phyloP scores from a whole-genome alignment of 257 asterid genomes.

The Vinca minor region DNA sequence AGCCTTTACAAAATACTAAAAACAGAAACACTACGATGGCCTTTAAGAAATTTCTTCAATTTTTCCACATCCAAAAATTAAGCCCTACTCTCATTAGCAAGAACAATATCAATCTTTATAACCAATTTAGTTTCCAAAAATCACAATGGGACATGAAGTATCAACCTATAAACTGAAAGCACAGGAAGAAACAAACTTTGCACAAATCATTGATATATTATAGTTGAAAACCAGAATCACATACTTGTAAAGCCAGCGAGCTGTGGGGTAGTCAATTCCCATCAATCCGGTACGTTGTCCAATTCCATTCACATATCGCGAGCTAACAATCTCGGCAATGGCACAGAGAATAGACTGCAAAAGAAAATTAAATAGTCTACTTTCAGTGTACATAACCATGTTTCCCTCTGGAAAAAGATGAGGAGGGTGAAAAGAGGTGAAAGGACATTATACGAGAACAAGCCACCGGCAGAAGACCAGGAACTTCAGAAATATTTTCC shows the following conservation, averaged over 20 bases:
- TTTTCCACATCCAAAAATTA: too few species aligned
- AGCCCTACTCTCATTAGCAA: too few species aligned
- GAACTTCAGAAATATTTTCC: too few species aligned
- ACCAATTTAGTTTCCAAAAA: background rate
- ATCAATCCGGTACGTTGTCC: slow-evolving; percentile 81
- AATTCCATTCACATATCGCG: slow-evolving; percentile 69
- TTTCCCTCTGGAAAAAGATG: too few species aligned
- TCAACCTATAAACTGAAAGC: background rate
- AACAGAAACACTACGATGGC: too few species aligned
- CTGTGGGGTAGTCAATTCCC: slow-evolving; percentile 96
- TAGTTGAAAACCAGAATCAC: slow-evolving; percentile 10
- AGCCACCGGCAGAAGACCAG: too few species aligned
- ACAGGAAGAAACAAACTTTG: background rate
- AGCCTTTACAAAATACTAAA: too few species aligned
- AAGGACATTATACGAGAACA: too few species aligned
- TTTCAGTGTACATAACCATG: background rate
- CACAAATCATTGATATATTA: background rate
- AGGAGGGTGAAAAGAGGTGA: too few species aligned
- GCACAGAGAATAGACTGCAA: slow-evolving; percentile 77
- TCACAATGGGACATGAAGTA: background rate
- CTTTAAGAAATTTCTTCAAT: too few species aligned
- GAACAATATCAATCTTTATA: background rate
- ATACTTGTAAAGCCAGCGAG: slow-evolving; percentile 91
- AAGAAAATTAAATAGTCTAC: slow-evolving; percentile 2
- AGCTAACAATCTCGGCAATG: slow-evolving; percentile 74